A percentile compares a stretch with the other conserved stretches of the same genome.
Evolutionary conservation across 192 early-diverging fungal species (phyloP).

Genomic region (Pilobolus umbonatus): DNA sequence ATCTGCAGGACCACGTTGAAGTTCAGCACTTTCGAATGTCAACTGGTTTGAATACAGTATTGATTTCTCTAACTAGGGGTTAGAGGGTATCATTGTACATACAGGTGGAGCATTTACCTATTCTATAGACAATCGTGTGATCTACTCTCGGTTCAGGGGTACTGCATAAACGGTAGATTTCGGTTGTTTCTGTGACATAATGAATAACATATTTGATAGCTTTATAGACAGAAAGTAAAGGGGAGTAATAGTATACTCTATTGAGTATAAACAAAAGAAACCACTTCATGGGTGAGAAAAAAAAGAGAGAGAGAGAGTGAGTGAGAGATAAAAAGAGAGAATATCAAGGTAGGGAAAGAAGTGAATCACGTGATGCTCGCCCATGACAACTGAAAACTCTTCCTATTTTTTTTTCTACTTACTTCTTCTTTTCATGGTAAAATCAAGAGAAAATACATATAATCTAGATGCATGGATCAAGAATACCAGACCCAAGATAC

Average conservation of each 20-base stretch:
- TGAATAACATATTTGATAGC: slow-evolving; percentile 49
- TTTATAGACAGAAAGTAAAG: slow-evolving; percentile 50
- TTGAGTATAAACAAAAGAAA: slow-evolving; percentile 41
- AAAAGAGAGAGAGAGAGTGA: not conserved
- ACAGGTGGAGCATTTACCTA: not conserved
- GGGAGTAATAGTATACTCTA: slow-evolving; percentile 44
- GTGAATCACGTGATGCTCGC: no score
- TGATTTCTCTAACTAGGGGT: slow-evolving; percentile 33
- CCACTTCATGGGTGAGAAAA: slow-evolving; percentile 29
- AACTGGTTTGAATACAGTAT: slow-evolving; percentile 49
- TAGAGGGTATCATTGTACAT: not conserved
- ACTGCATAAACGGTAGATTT: slow-evolving; percentile 51
- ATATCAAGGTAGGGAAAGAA: no score
- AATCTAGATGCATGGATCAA: no score
- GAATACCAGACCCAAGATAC: no score
- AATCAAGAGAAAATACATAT: no score
- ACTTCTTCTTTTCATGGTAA: no score
- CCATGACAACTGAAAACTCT: no score
- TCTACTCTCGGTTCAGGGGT: not conserved
- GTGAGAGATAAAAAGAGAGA: not conserved
- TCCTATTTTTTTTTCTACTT: no score
- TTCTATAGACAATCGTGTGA: not conserved
- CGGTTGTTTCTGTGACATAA: slow-evolving; percentile 52
- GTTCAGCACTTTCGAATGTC: not conserved
- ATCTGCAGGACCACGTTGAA: not conserved